phyloP scores from a whole-genome alignment of 495 filamentous ascomycete genomes.

The Paragyromitra xinjiangensis region DNA sequence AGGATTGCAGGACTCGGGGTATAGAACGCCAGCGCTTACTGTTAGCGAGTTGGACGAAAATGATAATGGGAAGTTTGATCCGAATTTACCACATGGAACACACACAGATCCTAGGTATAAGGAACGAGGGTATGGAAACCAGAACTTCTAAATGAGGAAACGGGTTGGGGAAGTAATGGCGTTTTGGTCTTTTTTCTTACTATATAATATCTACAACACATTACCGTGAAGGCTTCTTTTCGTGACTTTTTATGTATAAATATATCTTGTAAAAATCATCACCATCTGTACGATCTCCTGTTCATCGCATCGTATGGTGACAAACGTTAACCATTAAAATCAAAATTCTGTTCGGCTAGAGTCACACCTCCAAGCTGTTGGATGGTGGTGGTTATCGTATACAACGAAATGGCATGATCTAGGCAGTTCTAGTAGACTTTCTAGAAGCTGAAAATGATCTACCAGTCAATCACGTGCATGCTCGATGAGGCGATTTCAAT shows the following conservation, averaged over 20 bases:
- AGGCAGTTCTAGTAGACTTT: too few relatives aligned
- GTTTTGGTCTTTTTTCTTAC: not conserved
- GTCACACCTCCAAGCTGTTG: too few relatives aligned
- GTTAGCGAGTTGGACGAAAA: not conserved
- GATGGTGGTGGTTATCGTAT: too few relatives aligned
- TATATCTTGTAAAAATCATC: not conserved
- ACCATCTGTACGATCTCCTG: not conserved
- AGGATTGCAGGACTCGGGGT: slow-evolving; percentile 5
- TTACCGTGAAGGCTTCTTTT: not conserved
- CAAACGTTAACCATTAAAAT: too few relatives aligned
- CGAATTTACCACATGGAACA: not conserved
- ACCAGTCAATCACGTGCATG: too few relatives aligned
- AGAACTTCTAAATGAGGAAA: slow-evolving; percentile 24
- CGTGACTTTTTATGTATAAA: not conserved
- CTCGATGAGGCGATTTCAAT: too few relatives aligned
- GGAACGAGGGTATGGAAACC: slow-evolving; percentile 25
- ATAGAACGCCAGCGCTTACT: not conserved
- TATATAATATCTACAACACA: not conserved
- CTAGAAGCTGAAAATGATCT: too few relatives aligned
- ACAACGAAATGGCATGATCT: too few relatives aligned
- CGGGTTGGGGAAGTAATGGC: not conserved
- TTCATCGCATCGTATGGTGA: too few relatives aligned
- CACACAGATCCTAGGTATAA: not conserved
- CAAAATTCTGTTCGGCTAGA: too few relatives aligned
- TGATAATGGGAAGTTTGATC: slow-evolving; percentile 22